Percentiles rank a stretch among this genome's conserved stretches.
Conservation (phyloP, 805 yeast species). For the Candida sithepensis region DNA sequence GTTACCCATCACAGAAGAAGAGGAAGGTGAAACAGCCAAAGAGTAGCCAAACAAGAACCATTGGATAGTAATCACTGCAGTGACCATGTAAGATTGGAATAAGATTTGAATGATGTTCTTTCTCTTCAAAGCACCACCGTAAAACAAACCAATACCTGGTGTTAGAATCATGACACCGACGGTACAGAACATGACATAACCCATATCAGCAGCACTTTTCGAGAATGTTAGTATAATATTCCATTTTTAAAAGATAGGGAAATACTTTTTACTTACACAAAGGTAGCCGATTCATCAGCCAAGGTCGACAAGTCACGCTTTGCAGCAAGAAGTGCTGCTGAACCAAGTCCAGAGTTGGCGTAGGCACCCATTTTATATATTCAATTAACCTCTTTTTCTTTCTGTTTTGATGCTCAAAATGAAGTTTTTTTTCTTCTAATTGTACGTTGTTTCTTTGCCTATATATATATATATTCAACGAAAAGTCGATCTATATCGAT, state of each 20-base stretch:
- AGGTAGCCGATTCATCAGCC: conserved; percentile 36
- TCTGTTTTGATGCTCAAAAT: too few species aligned
- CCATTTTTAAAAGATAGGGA: too few species aligned
- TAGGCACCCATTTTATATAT: conserved; percentile 23
- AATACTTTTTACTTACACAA: conserved; percentile 1
- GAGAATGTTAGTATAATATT: too few species aligned
- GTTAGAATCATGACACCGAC: conserved; percentile 47
- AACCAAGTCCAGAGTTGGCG: conserved; percentile 31
- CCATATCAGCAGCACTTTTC: conserved; percentile 46
- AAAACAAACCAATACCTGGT: conserved; percentile 42
- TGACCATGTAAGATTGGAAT: conserved; percentile 42
- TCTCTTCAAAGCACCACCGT: conserved; percentile 40
- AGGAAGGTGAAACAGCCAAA: conserved; percentile 36
- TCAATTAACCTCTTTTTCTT: background rate
- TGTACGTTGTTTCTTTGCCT: too few species aligned
- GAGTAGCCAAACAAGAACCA: conserved; percentile 48
- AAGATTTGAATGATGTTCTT: conserved; percentile 41
- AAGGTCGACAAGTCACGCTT: conserved; percentile 25
- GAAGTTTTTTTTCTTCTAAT: background rate
- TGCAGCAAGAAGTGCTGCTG: conserved; percentile 23
- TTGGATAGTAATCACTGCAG: conserved; percentile 34
- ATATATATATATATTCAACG: too few species aligned
- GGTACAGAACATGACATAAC: conserved; percentile 43
- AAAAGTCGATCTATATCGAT: too few species aligned
- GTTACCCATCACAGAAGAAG: conserved; percentile 33